Evolutionary conservation across 352 stramenopile genomes (phyloP).

Genomic region (Pythium inflatum): DNA sequence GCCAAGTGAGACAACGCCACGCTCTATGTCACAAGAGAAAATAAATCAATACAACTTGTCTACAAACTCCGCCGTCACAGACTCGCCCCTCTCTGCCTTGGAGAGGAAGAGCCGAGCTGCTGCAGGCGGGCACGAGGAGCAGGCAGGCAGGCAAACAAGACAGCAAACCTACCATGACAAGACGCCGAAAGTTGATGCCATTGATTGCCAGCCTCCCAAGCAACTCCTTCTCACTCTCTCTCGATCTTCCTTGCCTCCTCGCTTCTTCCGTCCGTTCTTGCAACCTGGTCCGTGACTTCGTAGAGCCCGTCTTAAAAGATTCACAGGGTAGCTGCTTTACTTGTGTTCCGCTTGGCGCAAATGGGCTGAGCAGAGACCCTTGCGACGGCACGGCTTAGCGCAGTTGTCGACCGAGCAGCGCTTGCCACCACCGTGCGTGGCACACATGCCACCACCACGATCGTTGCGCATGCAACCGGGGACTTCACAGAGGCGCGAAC

Average conservation of each 20-base stretch:
- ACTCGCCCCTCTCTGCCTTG: slow-evolving; percentile 13
- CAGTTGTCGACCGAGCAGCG: slow-evolving; percentile 73
- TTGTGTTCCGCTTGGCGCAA: slow-evolving; percentile 47
- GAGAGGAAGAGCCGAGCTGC: slow-evolving; percentile 9
- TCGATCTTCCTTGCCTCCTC: slow-evolving; percentile 18
- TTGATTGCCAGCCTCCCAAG: slow-evolving; percentile 34
- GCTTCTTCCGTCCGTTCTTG: slow-evolving; percentile 19
- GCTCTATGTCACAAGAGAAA: slow-evolving; percentile 32
- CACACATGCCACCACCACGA: slow-evolving; percentile 75
- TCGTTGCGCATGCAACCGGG: slow-evolving; percentile 84
- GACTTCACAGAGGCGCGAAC: slow-evolving; percentile 82
- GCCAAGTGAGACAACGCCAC: slow-evolving; percentile 22
- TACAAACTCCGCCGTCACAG: slow-evolving; percentile 10
- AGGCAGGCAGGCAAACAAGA: slow-evolving; percentile 29
- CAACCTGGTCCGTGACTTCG: slow-evolving; percentile 35
- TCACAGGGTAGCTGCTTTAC: slow-evolving; percentile 21
- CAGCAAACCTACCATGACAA: slow-evolving; percentile 38
- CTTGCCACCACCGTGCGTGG: slow-evolving; percentile 84
- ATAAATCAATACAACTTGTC: slow-evolving; percentile 33
- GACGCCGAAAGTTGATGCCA: slow-evolving; percentile 40
- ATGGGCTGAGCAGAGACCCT: slow-evolving; percentile 84
- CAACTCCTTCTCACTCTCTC: slow-evolving; percentile 27
- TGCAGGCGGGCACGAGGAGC: not conserved
- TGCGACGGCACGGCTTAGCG: slow-evolving; percentile 77
- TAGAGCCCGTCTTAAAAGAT: slow-evolving; percentile 31